A percentile compares a stretch with the other conserved stretches of the same genome.
Conservation (phyloP, 2,329 filamentous ascomycete species). For the Fusarium dlaminii region DNA sequence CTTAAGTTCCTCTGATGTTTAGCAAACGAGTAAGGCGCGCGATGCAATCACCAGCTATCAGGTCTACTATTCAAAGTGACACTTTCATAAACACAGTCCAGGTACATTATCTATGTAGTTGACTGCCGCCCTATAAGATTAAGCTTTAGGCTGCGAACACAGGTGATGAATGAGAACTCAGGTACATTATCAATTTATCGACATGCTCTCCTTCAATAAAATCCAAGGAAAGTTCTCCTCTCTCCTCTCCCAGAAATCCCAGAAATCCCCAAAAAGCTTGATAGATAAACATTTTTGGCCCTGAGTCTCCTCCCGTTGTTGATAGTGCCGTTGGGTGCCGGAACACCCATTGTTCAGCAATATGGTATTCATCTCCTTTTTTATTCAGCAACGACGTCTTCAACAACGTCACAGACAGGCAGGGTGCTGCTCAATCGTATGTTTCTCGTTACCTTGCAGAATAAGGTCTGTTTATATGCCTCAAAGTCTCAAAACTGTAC, state of each 20-base stretch:
- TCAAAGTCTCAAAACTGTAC: neutral
- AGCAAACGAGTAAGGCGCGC: neutral
- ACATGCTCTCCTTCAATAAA: neutral
- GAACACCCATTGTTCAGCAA: rapidly evolving
- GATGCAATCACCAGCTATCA: rapidly evolving
- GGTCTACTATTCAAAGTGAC: neutral
- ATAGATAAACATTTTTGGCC: neutral
- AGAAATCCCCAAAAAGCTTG: no score
- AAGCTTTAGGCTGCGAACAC: no score
- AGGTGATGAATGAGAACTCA: no score
- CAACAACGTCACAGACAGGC: rapidly evolving
- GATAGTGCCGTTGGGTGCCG: rapidly evolving
- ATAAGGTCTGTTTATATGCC: neutral
- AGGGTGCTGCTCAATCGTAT: no score
- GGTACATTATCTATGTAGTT: rapidly evolving
- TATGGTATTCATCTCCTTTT: neutral
- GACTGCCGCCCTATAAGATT: no score
- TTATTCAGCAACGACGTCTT: neutral
- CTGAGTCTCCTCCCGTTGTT: neutral
- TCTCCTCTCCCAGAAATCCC: no score
- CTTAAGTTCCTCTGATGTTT: neutral
- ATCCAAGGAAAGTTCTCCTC: rapidly evolving
- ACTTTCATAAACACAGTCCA: neutral
- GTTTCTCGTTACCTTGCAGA: neutral
- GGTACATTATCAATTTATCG: rapidly evolving